Conservation (phyloP, 1,139 yeast species). For the Pichia sorboxylosa region DNA sequence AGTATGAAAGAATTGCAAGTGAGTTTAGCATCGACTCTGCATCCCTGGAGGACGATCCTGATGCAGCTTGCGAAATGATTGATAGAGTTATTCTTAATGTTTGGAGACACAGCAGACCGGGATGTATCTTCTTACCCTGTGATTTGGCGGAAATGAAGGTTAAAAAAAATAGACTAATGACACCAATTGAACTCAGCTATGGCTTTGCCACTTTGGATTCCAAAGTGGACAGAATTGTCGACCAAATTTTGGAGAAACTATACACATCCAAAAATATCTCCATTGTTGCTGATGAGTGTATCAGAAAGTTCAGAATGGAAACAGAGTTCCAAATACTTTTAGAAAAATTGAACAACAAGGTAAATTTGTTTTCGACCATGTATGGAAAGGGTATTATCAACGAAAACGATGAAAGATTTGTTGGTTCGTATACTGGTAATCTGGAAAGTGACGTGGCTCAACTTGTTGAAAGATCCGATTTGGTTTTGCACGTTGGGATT, state of each 20-base stretch:
- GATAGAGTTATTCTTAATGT: constrained; percentile 55
- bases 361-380: constrained; percentile 35
- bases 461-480: constrained; percentile 32
- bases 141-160: constrained; percentile 50
- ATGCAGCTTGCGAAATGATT: constrained; percentile 37
- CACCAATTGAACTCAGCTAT: constrained; percentile 14
- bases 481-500: constrained; percentile 39
- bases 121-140: constrained; percentile 65
- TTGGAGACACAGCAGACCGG: constrained; percentile 55
- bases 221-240: constrained; percentile 27
- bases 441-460: constrained; percentile 31
- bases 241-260: constrained; percentile 36
- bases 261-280: constrained; percentile 48
- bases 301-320: constrained; percentile 40
- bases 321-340: constrained; percentile 33
- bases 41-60: constrained; percentile 38
- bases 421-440: constrained; percentile 54
- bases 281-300: constrained; percentile 52
- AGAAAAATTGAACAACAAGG: constrained; percentile 25
- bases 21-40: constrained; percentile 46
- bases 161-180: constrained; percentile 26
- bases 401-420: constrained; percentile 45
- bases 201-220: constrained; percentile 21
- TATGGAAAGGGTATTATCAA: constrained; percentile 47
- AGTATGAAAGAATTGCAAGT: constrained; percentile 49